Percentiles rank a stretch among this genome's conserved stretches.
Evolutionary conservation across 345 rosid genomes (phyloP).

Genomic region (Bretschneidera sinensis): DNA sequence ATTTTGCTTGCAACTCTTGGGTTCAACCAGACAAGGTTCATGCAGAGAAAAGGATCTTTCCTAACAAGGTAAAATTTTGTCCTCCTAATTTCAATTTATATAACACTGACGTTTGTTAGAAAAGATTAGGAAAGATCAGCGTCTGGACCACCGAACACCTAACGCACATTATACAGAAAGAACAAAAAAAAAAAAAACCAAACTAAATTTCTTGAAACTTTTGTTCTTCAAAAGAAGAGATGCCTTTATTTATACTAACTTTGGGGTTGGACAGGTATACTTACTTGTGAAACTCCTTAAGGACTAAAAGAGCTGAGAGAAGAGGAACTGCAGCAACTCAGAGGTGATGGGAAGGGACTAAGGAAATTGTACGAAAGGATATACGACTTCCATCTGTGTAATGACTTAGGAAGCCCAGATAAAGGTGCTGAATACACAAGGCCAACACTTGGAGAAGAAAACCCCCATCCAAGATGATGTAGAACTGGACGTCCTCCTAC

Average conservation of each 20-base stretch:
- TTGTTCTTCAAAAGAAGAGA: too few species aligned
- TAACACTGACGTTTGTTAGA: too few species aligned
- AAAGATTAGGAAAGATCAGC: too few species aligned
- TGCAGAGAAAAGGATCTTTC: too few species aligned
- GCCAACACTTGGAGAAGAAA: constrained; percentile 36
- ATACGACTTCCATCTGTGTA: constrained; percentile 51
- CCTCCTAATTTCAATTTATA: too few species aligned
- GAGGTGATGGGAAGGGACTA: constrained; percentile 49
- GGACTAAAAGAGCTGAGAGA: constrained; percentile 36
- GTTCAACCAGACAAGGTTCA: constrained; percentile 42
- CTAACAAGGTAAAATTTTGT: too few species aligned
- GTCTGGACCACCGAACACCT: too few species aligned
- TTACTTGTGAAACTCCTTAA: constrained; percentile 46
- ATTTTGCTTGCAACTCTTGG: constrained; percentile 67
- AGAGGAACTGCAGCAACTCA: constrained; percentile 43
- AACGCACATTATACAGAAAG: too few species aligned
- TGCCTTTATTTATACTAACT: too few species aligned
- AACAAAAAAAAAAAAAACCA: too few species aligned
- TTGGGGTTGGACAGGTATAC: constrained; percentile 33
- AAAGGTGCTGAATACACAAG: constrained; percentile 31
- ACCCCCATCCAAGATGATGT: constrained; percentile 55
- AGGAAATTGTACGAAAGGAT: constrained; percentile 51
- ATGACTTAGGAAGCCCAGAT: constrained; percentile 51
- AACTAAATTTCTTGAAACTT: too few species aligned
- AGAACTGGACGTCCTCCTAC: constrained; percentile 52